Evolutionary conservation across 202 grass and related monocot species (phyloP), one percentile per base, ranked within the genome.

Genomic region (Bolboschoenoplectus hybrid): DNA sequence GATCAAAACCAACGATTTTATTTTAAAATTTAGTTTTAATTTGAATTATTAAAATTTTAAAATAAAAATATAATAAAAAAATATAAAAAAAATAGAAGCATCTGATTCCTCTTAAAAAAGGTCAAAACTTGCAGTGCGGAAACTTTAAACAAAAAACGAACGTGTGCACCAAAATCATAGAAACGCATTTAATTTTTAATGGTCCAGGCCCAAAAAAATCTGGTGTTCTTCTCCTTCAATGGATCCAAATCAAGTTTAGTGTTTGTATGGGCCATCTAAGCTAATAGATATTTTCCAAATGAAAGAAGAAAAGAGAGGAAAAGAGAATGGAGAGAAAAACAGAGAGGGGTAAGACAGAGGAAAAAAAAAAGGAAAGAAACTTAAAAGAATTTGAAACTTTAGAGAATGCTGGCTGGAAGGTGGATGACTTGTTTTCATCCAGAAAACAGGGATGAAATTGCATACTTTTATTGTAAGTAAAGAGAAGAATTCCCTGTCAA

Each of bases 401-500:
- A 38, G 0, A 52, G 14, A 3, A 39, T 77, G 73, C 49, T 55
- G n/a, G 0, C 7, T 41, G 16, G 52, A 58, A 43, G 52, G 50
- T 79, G 41, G 52, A 41, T 79, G 52, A 35, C 52, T 41, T 5
- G 46, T 58, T 58, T 56, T 34, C 11, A 36, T 78, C 51, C 51
- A 16, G 5, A 56, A 57, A 78, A 79, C 32, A 19, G 14, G 52
- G 52, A 74, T 51, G 71, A 6, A 79, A 79, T 36, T 79, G 14
- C 50, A 78, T 16, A 40, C 75, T 79, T 79, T 58, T 14, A 57
- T 79, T 79, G 7, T 1, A 79, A 79, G 74, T 58, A 57, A 78
- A 78, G 35, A 56, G 19, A 56, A 36, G 26, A 9, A 12, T 13
- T 39, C 6, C 50, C 4, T 56, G 32, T 56, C 50, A 38, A 53